Conservation (phyloP, 345 rosid species). For the Sonneratia alba region DNA sequence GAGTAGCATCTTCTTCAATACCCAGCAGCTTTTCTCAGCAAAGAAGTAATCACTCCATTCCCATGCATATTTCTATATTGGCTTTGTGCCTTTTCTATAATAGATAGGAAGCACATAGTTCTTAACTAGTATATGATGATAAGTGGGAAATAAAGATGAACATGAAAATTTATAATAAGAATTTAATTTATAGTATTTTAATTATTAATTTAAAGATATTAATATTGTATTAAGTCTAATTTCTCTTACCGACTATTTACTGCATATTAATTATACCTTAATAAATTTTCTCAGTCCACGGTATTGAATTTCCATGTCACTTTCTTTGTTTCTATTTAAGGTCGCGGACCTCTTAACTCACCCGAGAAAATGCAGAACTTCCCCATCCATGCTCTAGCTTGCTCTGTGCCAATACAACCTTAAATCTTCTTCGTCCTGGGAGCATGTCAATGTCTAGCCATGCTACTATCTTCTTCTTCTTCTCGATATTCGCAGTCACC, state of each 20-base stretch:
- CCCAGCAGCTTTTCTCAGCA: slow-evolving; percentile 1
- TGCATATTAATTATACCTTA: too few species aligned
- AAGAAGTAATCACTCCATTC: neutral
- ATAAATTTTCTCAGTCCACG: too few species aligned
- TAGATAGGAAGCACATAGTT: too few species aligned
- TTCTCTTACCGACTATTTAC: too few species aligned
- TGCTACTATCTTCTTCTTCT: neutral
- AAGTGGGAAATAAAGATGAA: too few species aligned
- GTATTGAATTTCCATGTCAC: neutral
- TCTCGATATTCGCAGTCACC: neutral
- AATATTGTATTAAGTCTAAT: too few species aligned
- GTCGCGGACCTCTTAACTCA: neutral
- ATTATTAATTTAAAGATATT: too few species aligned
- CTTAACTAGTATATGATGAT: too few species aligned
- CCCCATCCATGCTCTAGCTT: neutral
- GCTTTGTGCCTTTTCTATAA: too few species aligned
- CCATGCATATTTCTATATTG: neutral
- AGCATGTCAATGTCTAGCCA: neutral
- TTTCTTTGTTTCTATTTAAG: neutral
- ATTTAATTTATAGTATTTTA: too few species aligned
- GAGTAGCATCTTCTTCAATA: neutral
- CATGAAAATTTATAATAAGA: too few species aligned
- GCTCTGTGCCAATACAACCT: neutral
- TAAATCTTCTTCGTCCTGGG: neutral
- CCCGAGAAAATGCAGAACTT: neutral